Conservation (phyloP, 257 asterid species). For the Jasminum sambac region DNA sequence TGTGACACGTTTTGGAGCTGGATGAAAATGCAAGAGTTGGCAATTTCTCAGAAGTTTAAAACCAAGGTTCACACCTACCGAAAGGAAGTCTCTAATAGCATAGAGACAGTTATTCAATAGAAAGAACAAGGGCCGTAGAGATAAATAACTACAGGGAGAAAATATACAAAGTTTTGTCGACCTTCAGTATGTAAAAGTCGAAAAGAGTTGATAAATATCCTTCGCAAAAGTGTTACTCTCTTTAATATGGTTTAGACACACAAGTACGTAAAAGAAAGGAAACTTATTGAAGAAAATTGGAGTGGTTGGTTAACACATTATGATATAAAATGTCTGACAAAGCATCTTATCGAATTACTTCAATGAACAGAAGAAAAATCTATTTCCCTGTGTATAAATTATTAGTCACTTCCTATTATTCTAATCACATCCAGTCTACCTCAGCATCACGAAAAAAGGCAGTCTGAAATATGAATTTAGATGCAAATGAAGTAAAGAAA, state of each 20-base stretch:
- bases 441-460: background rate
- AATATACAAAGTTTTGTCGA: background rate
- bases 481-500: background rate
- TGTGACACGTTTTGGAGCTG: background rate
- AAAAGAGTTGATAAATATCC: background rate
- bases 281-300: background rate
- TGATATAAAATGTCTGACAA: background rate
- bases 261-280: background rate
- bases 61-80: background rate
- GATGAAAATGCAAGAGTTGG: background rate
- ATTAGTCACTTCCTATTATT: background rate
- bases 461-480: background rate
- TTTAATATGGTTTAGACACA: background rate
- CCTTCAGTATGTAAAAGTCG: background rate
- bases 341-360: background rate
- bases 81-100: slow-evolving; percentile 2
- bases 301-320: background rate
- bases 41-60: background rate
- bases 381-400: background rate
- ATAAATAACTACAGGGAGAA: background rate
- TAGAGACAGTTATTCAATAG: background rate
- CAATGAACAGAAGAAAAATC: background rate
- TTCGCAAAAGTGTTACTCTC: background rate
- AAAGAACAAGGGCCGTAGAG: background rate
- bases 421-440: background rate